These are phyloP conservation scores for Cinnamomum chago DNA, from an alignment of 164 flowering plant species.

Conservation along the genomic window DNA sequence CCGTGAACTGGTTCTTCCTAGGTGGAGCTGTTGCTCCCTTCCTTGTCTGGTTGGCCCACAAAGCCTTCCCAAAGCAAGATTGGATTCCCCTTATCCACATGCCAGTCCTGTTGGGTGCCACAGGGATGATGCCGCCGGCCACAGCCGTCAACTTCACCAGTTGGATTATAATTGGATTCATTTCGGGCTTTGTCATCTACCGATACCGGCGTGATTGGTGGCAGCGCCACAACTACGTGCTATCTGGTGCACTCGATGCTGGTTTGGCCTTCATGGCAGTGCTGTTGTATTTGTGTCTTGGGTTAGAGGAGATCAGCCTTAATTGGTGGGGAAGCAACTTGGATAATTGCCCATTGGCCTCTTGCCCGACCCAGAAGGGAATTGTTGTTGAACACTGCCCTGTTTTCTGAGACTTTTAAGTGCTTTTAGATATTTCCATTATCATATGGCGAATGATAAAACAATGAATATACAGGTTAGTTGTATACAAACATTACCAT, in stretches of 20 bases:
- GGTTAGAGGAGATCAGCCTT: constrained; percentile 39
- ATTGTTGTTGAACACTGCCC: constrained; percentile 61
- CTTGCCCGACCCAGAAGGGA: constrained; percentile 74
- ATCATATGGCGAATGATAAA: not conserved
- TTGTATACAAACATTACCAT: not conserved
- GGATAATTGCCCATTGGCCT: constrained; percentile 70
- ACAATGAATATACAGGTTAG: not conserved
- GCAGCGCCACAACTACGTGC: constrained; percentile 65
- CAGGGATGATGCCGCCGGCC: constrained; percentile 73
- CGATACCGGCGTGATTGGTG: constrained; percentile 68
- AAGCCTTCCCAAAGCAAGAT: constrained; percentile 59
- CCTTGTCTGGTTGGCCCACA: constrained; percentile 58
- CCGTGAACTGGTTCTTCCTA: constrained; percentile 78
- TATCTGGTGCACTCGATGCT: constrained; percentile 82
- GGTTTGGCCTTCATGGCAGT: constrained; percentile 89
- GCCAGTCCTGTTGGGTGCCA: constrained; percentile 69
- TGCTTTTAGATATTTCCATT: not conserved
- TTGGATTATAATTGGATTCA: constrained; percentile 65
- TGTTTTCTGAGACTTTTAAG: constrained; percentile 21
- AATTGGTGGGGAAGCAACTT: constrained; percentile 77
- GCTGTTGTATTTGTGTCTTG: constrained; percentile 54
- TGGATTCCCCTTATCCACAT: constrained; percentile 79
- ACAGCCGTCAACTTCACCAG: constrained; percentile 69
- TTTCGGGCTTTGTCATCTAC: constrained; percentile 59
- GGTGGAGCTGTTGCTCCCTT: constrained; percentile 73